Base-by-base conservation (phyloP, 495 filamentous ascomycete genomes). In the Aspergillus biplanus region DNA sequence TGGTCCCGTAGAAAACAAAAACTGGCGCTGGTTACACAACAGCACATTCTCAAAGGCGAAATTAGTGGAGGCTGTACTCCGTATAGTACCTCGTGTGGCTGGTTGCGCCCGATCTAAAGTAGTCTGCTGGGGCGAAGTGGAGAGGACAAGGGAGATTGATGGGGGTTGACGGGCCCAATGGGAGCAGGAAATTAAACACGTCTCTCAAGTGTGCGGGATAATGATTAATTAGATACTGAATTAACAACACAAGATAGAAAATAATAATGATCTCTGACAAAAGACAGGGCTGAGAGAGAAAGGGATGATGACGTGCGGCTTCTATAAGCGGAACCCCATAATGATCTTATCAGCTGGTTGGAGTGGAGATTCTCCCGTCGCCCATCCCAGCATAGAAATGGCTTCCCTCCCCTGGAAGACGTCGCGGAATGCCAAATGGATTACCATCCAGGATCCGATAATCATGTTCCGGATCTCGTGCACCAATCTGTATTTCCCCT, bases 371-470 rank as follows among this genome's bases (percentile, higher is more conserved):
- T 27, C 21, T 27, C 21, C 21, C 21, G 21, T 27, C 21, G 21
- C 2, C 52, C 33, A 39, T 62, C 6, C 4, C 59, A 21, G 5
- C 4, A 8, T 31, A 16, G 12, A 31, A 49, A 5, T 8, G 32
- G 9, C 16, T 42, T 1, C 9, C 59, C 4, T 18, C 34, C 34
- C 9, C 52, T 62, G 27, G 59, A 62, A 34, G 52, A 55, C 7
- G 39, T 56, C 4, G 52, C 46, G 5, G 54, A 18, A 8, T 4
- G 31, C 11, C 11, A 12, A 16, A 53, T 42, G 11, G 61, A 63
- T 47, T 63, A 48, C 44, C 61, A 58, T 46, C 61, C 61, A 2
- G 61, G 61, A n/a, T 63, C 61, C 0, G 61, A 63, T 34, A 11
- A 34, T 6, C 34, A 46, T 11, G 61, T 63, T 4, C n/a, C 58